Evolutionary conservation across 1,284 basidiomycete species (phyloP).

Genomic region (Trichosporon sp.): DNA sequence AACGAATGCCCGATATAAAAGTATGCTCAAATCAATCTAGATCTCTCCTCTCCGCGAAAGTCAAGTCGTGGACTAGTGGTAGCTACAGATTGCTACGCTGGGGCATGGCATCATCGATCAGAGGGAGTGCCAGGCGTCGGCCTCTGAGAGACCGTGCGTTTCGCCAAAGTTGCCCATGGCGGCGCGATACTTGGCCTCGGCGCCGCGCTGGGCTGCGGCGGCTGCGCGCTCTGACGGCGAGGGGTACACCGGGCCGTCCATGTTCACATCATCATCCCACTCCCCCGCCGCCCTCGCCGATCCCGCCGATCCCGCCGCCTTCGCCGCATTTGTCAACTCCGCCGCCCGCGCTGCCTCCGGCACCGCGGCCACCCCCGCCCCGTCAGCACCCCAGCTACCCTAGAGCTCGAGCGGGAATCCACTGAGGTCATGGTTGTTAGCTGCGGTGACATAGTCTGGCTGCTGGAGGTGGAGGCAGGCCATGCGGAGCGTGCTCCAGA

Average conservation of each 20-base stretch:
- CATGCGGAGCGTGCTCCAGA: conserved; percentile 81
- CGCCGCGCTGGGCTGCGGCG: not conserved
- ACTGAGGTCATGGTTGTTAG: conserved; percentile 17
- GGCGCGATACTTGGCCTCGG: not conserved
- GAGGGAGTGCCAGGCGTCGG: not conserved
- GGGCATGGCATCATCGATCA: not conserved
- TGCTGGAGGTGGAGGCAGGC: conserved; percentile 58
- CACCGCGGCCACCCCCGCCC: not conserved
- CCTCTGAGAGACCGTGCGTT: not conserved
- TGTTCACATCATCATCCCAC: not conserved
- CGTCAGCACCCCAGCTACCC: not conserved
- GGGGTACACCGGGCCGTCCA: not conserved
- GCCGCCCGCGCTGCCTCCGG: not conserved
- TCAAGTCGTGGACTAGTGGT: not conserved
- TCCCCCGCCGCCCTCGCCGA: not conserved
- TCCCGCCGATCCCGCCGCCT: not conserved
- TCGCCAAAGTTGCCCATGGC: not conserved
- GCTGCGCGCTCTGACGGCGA: not conserved
- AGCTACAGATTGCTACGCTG: not conserved
- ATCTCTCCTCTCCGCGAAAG: not conserved
- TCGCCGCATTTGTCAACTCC: too few species aligned
- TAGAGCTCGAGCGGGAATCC: conserved; percentile 19
- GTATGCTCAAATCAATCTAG: too few species aligned
- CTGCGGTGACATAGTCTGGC: conserved; percentile 17
- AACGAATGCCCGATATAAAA: not conserved